A percentile compares a stretch with the other conserved stretches of the same genome.
phyloP scores from a whole-genome alignment of 441 rosid genomes.

The Euphorbia celastroides region DNA sequence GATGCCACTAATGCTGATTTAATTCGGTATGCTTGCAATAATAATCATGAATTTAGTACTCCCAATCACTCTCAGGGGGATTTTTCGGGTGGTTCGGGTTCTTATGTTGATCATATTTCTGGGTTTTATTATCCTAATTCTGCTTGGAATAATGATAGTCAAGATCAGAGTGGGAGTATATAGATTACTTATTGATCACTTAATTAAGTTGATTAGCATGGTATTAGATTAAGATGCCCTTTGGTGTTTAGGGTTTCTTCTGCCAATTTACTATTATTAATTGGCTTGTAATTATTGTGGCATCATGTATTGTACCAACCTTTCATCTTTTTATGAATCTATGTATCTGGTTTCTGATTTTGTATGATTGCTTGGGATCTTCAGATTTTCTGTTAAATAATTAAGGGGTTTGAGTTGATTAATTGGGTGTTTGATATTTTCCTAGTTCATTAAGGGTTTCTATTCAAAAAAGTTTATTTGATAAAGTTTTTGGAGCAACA shows the following conservation, averaged over 20 bases:
- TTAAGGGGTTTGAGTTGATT: too few relatives aligned
- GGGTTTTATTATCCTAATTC: constrained; percentile 31
- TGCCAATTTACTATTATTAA: not conserved
- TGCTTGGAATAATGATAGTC: constrained; percentile 32
- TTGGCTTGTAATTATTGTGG: not conserved
- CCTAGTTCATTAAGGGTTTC: too few relatives aligned
- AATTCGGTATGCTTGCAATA: constrained; percentile 44
- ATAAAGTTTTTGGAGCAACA: too few relatives aligned
- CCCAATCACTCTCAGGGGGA: constrained; percentile 34
- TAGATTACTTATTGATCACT: constrained; percentile 2
- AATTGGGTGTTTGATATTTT: too few relatives aligned
- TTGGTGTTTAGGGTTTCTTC: constrained; percentile 25
- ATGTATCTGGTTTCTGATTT: not conserved
- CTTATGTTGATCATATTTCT: constrained; percentile 25
- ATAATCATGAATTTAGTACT: constrained; percentile 30
- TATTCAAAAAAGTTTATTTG: too few relatives aligned
- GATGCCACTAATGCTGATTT: constrained; percentile 82
- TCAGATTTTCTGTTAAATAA: not conserved
- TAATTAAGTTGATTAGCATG: not conserved
- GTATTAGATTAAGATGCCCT: constrained; percentile 3
- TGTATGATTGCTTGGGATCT: not conserved
- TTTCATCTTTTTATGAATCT: not conserved
- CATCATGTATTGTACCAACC: not conserved
- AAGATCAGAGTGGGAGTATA: constrained; percentile 26
- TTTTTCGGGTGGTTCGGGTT: constrained; percentile 18